Conservation (phyloP, 495 filamentous ascomycete species). For the Durotheca rogersii region DNA sequence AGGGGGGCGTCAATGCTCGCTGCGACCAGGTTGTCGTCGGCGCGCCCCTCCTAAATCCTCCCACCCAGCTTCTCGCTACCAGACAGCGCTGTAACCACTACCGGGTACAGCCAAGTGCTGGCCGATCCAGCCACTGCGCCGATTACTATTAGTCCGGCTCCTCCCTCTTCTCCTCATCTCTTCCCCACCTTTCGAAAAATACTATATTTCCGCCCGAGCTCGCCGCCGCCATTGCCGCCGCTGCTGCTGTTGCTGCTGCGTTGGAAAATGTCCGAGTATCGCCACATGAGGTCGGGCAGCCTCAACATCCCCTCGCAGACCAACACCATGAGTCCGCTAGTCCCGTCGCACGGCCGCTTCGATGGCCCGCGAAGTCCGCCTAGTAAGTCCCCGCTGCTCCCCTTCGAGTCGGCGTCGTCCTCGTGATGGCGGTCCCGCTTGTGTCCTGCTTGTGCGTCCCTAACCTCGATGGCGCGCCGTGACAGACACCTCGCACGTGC, state of each 20-base stretch:
- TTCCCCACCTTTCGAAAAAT: no score
- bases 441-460: constrained; percentile 5
- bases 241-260: background rate
- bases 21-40: constrained; percentile 32
- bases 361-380: constrained; percentile 79
- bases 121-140: background rate
- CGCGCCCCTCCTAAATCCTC: constrained; percentile 33
- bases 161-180: constrained; percentile 1
- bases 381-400: constrained; percentile 53
- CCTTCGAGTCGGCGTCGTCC: background rate
- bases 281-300: constrained; percentile 54
- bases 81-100: no score
- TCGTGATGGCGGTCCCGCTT: no score
- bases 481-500: constrained; percentile 92
- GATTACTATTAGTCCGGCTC: background rate
- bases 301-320: constrained; percentile 51
- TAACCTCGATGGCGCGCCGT: constrained; percentile 21
- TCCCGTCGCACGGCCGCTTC: constrained; percentile 52
- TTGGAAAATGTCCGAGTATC: constrained; percentile 45
- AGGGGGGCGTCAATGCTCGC: constrained; percentile 31
- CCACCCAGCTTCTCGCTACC: constrained; percentile 18
- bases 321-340: constrained; percentile 42
- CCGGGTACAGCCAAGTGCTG: background rate
- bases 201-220: no score
- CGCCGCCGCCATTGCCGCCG: background rate